These are phyloP conservation scores for Penicillium goetzii DNA, from an alignment of 495 filamentous ascomycete species.

Conservation along the genomic window DNA sequence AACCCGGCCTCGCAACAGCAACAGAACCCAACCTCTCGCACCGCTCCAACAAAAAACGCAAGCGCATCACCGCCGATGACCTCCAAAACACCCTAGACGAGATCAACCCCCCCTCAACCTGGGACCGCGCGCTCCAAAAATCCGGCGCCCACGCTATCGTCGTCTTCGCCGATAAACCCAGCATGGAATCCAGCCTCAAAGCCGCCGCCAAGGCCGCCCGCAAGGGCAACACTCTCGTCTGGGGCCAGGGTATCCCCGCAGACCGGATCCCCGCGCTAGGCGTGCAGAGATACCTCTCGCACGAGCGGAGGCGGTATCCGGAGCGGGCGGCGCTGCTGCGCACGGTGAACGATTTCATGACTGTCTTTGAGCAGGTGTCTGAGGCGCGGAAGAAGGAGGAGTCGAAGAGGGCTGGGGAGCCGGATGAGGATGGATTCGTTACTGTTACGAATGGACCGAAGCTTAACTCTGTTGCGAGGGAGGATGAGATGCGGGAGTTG, in stretches of 20 bases:
- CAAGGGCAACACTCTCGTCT: constrained; percentile 50
- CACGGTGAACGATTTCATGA: constrained; percentile 82
- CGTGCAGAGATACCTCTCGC: constrained; percentile 59
- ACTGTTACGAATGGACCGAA: constrained; percentile 81
- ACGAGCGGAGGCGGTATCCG: constrained; percentile 71
- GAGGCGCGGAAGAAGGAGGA: constrained; percentile 65
- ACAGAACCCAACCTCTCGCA: constrained; percentile 34
- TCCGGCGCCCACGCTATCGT: constrained; percentile 81
- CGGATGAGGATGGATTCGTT: constrained; percentile 94
- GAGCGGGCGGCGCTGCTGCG: constrained; percentile 62
- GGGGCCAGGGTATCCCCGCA: constrained; percentile 63
- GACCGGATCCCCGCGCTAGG: constrained; percentile 61
- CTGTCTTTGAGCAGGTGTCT: constrained; percentile 67
- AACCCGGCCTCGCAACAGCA: constrained; percentile 28
- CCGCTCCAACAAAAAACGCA: constrained; percentile 68
- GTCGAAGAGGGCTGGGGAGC: constrained; percentile 67
- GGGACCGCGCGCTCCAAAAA: constrained; percentile 71
- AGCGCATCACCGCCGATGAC: constrained; percentile 58
- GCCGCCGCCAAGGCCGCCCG: constrained; percentile 66
- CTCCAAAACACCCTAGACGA: constrained; percentile 55
- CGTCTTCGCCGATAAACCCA: constrained; percentile 78
- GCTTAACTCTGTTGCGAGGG: constrained; percentile 69
- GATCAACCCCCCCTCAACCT: constrained; percentile 64
- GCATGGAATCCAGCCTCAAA: constrained; percentile 72
- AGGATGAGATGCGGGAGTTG: constrained; percentile 73